Conservation (phyloP, 495 filamentous ascomycete species). For the Penicillium dipodomyicola region DNA sequence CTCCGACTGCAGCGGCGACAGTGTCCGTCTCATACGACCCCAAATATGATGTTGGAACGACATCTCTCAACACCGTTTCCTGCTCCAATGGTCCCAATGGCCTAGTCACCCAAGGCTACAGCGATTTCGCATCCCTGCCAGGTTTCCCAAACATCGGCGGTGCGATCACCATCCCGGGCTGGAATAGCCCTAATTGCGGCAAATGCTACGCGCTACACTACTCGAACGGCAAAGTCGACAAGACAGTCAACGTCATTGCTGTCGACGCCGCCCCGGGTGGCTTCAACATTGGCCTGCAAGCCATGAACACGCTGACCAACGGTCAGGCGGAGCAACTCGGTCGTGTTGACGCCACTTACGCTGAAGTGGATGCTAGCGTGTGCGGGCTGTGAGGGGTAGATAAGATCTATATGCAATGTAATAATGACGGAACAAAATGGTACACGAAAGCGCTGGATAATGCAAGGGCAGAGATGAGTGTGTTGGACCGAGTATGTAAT, state of each 20-base stretch:
- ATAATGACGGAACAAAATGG: neutral
- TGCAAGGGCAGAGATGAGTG: neutral
- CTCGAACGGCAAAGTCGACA: slow-evolving; percentile 33
- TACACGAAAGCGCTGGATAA: neutral
- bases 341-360: slow-evolving; percentile 51
- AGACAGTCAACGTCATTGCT: slow-evolving; percentile 62
- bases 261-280: slow-evolving; percentile 61
- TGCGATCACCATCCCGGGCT: slow-evolving; percentile 54
- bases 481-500: slow-evolving; percentile 8
- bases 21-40: slow-evolving; percentile 41
- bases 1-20: slow-evolving; percentile 8
- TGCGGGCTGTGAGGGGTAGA: slow-evolving; percentile 36
- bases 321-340: slow-evolving; percentile 54
- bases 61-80: slow-evolving; percentile 61
- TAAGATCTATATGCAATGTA: neutral
- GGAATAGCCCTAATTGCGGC: slow-evolving; percentile 62
- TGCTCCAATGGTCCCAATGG: slow-evolving; percentile 56
- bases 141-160: slow-evolving; percentile 63
- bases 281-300: slow-evolving; percentile 63
- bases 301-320: slow-evolving; percentile 66
- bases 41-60: slow-evolving; percentile 30
- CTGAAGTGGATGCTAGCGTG: slow-evolving; percentile 36
- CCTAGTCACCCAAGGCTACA: slow-evolving; percentile 65
- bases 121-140: slow-evolving; percentile 57
- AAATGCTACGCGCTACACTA: slow-evolving; percentile 66